A percentile compares a stretch with the other conserved stretches of the same genome.
These are phyloP conservation scores for Malus fusca DNA, from an alignment of 306 rosid genomes.

Conservation along the genomic window DNA sequence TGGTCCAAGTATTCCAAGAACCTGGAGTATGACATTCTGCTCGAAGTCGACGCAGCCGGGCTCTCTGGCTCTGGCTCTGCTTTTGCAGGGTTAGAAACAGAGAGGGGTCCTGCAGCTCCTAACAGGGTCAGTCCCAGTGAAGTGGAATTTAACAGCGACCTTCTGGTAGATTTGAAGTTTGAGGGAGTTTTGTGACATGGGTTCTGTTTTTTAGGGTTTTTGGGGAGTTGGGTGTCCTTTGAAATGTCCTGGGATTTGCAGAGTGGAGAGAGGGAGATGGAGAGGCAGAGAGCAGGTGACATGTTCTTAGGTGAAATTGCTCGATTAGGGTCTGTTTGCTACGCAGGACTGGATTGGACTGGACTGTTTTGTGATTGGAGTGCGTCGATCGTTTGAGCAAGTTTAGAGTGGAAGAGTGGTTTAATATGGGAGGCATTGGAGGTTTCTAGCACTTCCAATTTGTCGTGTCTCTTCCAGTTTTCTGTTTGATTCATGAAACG, in stretches of 20 bases:
- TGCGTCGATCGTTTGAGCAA: background rate
- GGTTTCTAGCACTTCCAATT: constrained; percentile 34
- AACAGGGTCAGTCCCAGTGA: constrained; percentile 15
- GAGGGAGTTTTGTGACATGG: constrained; percentile 21
- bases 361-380: no score
- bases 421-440: constrained; percentile 21
- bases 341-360: no score
- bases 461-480: constrained; percentile 14
- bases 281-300: constrained; percentile 42
- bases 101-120: constrained; percentile 23
- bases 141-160: constrained; percentile 32
- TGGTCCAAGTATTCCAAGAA: constrained; percentile 63
- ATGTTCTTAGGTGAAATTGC: constrained; percentile 8
- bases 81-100: constrained; percentile 31
- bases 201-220: constrained; percentile 24
- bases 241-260: constrained; percentile 39
- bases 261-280: constrained; percentile 32
- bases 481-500: constrained; percentile 18
- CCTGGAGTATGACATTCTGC: constrained; percentile 56
- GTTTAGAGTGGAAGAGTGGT: background rate
- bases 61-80: constrained; percentile 60
- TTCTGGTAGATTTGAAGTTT: constrained; percentile 29
- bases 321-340: no score
- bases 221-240: constrained; percentile 25
- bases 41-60: constrained; percentile 48